These are phyloP conservation scores for Trametes punicea DNA, from an alignment of 768 basidiomycete species.

Conservation along the genomic window DNA sequence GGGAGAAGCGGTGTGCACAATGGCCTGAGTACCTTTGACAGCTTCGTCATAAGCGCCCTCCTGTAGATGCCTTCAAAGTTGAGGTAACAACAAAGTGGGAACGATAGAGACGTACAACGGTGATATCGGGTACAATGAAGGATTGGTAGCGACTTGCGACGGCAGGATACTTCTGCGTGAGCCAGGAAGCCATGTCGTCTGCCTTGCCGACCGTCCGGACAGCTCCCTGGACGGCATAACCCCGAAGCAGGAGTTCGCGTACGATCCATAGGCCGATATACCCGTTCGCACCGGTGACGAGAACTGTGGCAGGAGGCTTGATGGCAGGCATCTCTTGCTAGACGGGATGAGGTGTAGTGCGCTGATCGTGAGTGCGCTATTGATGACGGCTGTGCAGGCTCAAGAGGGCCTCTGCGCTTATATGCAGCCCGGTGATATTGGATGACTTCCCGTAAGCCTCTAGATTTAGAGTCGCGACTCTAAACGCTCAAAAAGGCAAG, in stretches of 20 bases:
- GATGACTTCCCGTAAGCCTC: no score
- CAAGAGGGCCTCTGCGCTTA: no score
- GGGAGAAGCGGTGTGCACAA: constrained; percentile 67
- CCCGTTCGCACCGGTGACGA: constrained; percentile 55
- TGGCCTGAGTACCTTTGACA: constrained; percentile 67
- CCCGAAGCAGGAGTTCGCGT: constrained; percentile 48
- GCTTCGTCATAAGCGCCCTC: constrained; percentile 72
- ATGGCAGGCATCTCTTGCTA: neutral
- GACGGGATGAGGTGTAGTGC: no score
- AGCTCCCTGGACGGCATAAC: constrained; percentile 58
- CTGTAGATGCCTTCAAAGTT: constrained; percentile 28
- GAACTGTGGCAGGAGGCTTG: constrained; percentile 31
- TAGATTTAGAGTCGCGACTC: no score
- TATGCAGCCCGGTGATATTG: no score
- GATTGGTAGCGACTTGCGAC: neutral
- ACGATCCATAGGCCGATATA: constrained; percentile 57
- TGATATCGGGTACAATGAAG: neutral
- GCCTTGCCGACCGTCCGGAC: constrained; percentile 59
- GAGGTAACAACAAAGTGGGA: no score
- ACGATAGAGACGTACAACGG: neutral
- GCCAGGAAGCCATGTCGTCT: constrained; percentile 46
- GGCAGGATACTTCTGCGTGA: constrained; percentile 23
- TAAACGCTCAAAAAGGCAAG: no score
- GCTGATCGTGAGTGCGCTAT: no score
- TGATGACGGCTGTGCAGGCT: no score